Conservation (phyloP, 306 rosid species). For the Fragaria iinumae region DNA sequence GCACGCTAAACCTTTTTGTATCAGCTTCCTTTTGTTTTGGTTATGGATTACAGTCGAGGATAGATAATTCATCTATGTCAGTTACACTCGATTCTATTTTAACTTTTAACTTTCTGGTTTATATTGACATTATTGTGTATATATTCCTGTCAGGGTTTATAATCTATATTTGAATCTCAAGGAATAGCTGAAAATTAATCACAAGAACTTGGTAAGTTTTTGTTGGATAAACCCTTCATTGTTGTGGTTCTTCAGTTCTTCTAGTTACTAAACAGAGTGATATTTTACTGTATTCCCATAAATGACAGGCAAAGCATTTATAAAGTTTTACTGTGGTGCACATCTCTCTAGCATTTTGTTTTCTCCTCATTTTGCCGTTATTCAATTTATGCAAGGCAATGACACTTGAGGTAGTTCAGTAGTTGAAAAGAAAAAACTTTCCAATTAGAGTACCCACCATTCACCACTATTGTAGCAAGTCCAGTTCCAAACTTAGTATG, state of each 20-base stretch:
- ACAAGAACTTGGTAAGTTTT: background rate
- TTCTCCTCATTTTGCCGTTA: background rate
- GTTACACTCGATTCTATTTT: background rate
- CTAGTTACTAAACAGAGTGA: slow-evolving; percentile 6
- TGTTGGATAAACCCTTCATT: background rate
- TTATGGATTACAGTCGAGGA: slow-evolving; percentile 10
- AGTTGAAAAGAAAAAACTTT: background rate
- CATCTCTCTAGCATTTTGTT: background rate
- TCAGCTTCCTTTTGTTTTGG: slow-evolving; percentile 15
- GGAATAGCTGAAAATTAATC: slow-evolving; percentile 7
- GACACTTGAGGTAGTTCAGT: background rate
- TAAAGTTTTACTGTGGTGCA: background rate
- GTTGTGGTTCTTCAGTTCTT: background rate
- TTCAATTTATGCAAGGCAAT: background rate
- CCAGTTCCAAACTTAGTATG: background rate
- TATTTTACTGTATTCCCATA: background rate
- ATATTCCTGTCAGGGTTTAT: slow-evolving; percentile 1
- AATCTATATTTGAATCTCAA: slow-evolving; percentile 5
- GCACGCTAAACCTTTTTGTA: slow-evolving; percentile 12
- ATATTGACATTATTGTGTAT: background rate
- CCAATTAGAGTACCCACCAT: background rate
- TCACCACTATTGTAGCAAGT: background rate
- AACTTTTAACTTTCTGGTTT: background rate
- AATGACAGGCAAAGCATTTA: background rate
- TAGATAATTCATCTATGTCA: slow-evolving; percentile 12